Evolutionary conservation across 148 eudicot genomes (phyloP), one percentile per base, ranked within the genome.

Genomic region (Spergularia bocconei): DNA sequence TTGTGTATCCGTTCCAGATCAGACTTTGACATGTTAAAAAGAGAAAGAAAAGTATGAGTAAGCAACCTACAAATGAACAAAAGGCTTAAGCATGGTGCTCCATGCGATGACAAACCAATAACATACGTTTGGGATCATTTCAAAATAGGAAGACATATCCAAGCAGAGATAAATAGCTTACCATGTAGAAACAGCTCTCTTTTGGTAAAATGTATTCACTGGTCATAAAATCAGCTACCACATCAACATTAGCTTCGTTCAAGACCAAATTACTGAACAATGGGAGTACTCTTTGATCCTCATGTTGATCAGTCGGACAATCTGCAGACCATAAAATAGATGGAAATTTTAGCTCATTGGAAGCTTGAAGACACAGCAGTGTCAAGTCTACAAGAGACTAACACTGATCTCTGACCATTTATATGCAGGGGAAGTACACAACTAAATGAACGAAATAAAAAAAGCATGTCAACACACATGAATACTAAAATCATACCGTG

Each of bases 171-270:
- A 50, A n/a, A 60, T 13, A 61, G 57, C 63, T 15, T 86, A 94
- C 98, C 98, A 89, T 92, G 77, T 81, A 92, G 78, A 92, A 92
- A 77, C 87, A 77, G 85, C 96, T 88, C 67, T 85, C 79, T 83
- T 84, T 88, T 16, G 98, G 98, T 82, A 95, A 69, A 58, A 95
- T 80, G 73, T 89, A 95, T 67, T 48, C 80, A 76, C 67, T 70
- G 66, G 82, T 83, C 76, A 85, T 72, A 47, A 90, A 79, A 63
- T 86, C 87, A 67, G 98, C 96, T 86, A 87, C 92, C 72, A 83
- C 63, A 20, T 92, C 96, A 36, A 57, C 20, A 23, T 73, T 75
- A 66, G 84, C 77, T 62, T 84, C 88, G 70, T 95, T 95, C 11
- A 65, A 67, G 75, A 90, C 83, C 29, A 85, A 82, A 71, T 82